phyloP scores from a whole-genome alignment of 805 yeast species.

The Pichia membranifaciens region DNA sequence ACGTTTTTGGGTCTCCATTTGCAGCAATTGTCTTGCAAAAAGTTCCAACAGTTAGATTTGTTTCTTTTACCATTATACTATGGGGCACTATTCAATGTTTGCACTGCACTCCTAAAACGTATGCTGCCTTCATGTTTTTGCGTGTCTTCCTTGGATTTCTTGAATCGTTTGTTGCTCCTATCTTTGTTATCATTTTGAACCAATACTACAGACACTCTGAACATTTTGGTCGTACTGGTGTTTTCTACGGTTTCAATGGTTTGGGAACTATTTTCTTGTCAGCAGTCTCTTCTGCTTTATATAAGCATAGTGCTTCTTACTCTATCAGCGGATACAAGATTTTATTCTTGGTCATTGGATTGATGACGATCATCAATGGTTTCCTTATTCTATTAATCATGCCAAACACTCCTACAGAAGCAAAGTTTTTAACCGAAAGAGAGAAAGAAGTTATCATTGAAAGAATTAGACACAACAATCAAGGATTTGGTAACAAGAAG shows the following conservation, averaged over 20 bases:
- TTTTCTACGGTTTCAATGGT: slow-evolving; percentile 33
- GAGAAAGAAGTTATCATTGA: slow-evolving; percentile 37
- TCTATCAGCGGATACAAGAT: slow-evolving; percentile 37
- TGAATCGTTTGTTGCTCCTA: slow-evolving; percentile 25
- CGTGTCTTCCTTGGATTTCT: slow-evolving; percentile 32
- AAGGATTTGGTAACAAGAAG: slow-evolving; percentile 34
- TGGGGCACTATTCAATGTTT: slow-evolving; percentile 32
- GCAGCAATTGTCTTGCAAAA: slow-evolving; percentile 29
- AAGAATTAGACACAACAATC: slow-evolving; percentile 31
- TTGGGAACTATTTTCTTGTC: slow-evolving; percentile 10
- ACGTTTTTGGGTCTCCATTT: slow-evolving; percentile 24
- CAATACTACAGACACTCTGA: slow-evolving; percentile 42
- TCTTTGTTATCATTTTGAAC: slow-evolving; percentile 22
- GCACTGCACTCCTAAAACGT: slow-evolving; percentile 28
- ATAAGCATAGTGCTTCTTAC: slow-evolving; percentile 26
- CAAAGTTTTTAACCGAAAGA: slow-evolving; percentile 35
- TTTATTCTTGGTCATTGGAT: slow-evolving; percentile 47
- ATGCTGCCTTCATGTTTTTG: slow-evolving; percentile 30
- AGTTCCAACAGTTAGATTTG: slow-evolving; percentile 28
- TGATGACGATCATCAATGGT: slow-evolving; percentile 38
- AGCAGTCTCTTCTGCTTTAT: slow-evolving; percentile 20
- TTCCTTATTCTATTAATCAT: slow-evolving; percentile 32
- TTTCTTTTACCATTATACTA: slow-evolving; percentile 23
- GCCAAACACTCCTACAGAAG: slow-evolving; percentile 49
- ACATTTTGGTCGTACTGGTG: slow-evolving; percentile 34